phyloP scores from a whole-genome alignment of 768 basidiomycete genomes.

The Leccinum disarticulatum region DNA sequence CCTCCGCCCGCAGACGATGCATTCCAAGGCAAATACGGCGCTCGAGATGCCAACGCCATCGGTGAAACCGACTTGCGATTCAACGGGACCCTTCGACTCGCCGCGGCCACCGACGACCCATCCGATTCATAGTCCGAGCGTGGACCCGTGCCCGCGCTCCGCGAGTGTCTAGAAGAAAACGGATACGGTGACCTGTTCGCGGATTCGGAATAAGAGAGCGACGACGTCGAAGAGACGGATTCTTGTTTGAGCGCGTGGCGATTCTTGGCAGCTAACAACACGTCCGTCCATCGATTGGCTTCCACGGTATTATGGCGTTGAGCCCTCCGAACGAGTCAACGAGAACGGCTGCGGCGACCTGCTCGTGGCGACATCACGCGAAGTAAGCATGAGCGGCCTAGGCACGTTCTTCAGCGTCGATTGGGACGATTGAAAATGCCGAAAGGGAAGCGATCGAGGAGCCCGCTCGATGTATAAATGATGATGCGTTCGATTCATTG shows the following conservation, averaged over 20 bases:
- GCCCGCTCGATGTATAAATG: slow-evolving; percentile 39
- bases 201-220: slow-evolving; percentile 58
- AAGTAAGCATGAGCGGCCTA: slow-evolving; percentile 63
- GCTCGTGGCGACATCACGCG: slow-evolving; percentile 43
- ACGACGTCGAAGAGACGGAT: slow-evolving; percentile 66
- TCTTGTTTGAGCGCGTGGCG: slow-evolving; percentile 43
- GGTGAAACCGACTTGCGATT: slow-evolving; percentile 53
- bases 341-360: slow-evolving; percentile 21
- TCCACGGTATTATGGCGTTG: slow-evolving; percentile 33
- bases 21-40: slow-evolving; percentile 34
- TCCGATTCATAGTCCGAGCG: slow-evolving; percentile 62
- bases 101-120: slow-evolving; percentile 15
- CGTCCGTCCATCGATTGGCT: slow-evolving; percentile 48
- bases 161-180: neutral
- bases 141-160: slow-evolving; percentile 26
- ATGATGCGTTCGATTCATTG: slow-evolving; percentile 16
- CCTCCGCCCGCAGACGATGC: slow-evolving; percentile 41
- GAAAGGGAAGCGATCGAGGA: slow-evolving; percentile 45
- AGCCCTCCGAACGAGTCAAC: slow-evolving; percentile 36
- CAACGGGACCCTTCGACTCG: too few relatives aligned
- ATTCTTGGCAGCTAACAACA: slow-evolving; percentile 37
- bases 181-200: slow-evolving; percentile 34
- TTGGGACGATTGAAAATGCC: slow-evolving; percentile 35
- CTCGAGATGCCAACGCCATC: slow-evolving; percentile 58
- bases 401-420: slow-evolving; percentile 53